These are phyloP conservation scores for Pseudopithomyces maydicus DNA, from an alignment of 2,329 filamentous ascomycete species.

Conservation along the genomic window DNA sequence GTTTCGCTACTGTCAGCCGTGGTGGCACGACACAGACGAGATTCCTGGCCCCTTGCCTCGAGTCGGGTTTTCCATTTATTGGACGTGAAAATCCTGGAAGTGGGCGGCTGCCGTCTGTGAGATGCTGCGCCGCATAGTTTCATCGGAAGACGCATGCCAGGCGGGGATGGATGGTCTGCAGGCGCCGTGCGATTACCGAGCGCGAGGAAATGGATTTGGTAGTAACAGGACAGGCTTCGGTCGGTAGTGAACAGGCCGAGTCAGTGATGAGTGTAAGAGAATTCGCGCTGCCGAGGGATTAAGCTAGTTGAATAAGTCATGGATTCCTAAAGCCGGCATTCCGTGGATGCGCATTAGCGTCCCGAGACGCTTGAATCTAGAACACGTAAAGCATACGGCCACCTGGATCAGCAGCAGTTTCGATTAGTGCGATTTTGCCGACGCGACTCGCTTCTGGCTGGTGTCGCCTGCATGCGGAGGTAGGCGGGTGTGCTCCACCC, in stretches of 20 bases:
- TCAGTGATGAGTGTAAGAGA: conserved; percentile 14
- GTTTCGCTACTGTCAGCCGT: conserved; percentile 1
- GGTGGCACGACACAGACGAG: neutral
- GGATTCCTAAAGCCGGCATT: conserved; percentile 26
- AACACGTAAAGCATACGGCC: conserved; percentile 27
- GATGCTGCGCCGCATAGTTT: conserved; percentile 8
- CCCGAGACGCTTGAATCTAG: conserved; percentile 38
- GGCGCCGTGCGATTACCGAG: conserved; percentile 16
- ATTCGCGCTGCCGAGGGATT: conserved; percentile 1
- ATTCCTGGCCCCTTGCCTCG: conserved; percentile 5
- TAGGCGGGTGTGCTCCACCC: conserved; percentile 14
- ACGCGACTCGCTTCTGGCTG: conserved; percentile 22
- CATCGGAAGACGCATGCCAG: conserved; percentile 17
- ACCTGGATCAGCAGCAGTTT: conserved; percentile 17
- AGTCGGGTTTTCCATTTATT: neutral
- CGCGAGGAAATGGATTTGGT: conserved; percentile 14
- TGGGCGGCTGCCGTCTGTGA: neutral
- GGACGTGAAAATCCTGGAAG: neutral
- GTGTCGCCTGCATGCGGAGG: conserved; percentile 17
- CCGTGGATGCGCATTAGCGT: conserved; percentile 34
- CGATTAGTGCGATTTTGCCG: conserved; percentile 17
- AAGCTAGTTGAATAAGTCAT: conserved; percentile 26
- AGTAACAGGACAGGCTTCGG: neutral
- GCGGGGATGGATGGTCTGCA: conserved; percentile 20
- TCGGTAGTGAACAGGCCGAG: conserved; percentile 7